Conservation (phyloP, 306 rosid genomes). For the Prunus salicina region DNA sequence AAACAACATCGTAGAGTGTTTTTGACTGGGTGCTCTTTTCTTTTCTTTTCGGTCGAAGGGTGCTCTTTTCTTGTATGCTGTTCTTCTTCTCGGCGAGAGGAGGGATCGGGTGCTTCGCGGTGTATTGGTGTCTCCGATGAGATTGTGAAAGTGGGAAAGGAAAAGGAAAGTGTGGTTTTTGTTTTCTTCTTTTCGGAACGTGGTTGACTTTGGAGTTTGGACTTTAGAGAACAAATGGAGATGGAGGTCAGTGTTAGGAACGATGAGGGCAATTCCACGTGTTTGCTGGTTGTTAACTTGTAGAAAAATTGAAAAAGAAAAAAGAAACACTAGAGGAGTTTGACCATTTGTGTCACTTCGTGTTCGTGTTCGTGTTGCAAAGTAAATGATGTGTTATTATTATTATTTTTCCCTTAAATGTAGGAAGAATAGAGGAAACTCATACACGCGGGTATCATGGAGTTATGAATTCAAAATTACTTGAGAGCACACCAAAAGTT, state of each 20-base stretch:
- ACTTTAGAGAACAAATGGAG: not conserved
- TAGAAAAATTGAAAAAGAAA: not conserved
- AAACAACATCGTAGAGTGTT: not conserved
- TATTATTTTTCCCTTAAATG: no score
- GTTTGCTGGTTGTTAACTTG: not conserved
- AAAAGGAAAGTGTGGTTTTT: not conserved
- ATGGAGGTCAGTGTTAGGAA: not conserved
- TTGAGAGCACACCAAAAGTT: accelerated
- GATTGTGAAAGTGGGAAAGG: not conserved
- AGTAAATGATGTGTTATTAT: no score
- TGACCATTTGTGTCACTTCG: not conserved
- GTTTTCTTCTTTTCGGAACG: not conserved
- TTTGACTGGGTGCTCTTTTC: not conserved
- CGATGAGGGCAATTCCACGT: not conserved
- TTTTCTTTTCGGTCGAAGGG: not conserved
- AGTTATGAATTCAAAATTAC: no score
- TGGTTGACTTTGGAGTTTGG: not conserved
- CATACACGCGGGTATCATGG: accelerated
- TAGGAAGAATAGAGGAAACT: no score
- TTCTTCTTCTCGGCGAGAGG: not conserved
- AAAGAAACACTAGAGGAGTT: no score
- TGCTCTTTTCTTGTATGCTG: not conserved
- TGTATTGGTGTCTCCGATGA: not conserved
- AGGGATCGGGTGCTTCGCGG: not conserved
- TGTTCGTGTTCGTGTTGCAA: not conserved